Conservation (phyloP, 2,329 filamentous ascomycete genomes). For the Passalora sequoiae region DNA sequence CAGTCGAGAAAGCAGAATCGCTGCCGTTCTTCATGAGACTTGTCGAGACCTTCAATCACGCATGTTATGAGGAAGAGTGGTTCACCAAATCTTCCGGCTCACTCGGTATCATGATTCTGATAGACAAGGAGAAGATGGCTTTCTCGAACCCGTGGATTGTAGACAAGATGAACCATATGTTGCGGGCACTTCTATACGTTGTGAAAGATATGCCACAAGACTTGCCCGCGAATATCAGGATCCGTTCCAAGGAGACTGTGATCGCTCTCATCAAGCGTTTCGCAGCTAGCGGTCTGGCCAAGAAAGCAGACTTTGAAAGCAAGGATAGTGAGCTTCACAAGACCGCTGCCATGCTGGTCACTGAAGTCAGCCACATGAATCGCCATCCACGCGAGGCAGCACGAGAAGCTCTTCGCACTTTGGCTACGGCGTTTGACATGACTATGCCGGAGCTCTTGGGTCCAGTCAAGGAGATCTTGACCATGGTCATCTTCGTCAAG, state of each 20-base stretch:
- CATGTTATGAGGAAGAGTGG: slow-evolving; percentile 97
- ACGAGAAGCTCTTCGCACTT: slow-evolving; percentile 70
- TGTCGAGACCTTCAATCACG: slow-evolving; percentile 80
- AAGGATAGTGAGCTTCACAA: slow-evolving; percentile 63
- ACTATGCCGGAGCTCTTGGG: slow-evolving; percentile 84
- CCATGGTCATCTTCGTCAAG: slow-evolving; percentile 93
- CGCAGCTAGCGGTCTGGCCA: slow-evolving; percentile 66
- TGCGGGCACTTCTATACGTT: slow-evolving; percentile 88
- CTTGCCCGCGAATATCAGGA: slow-evolving; percentile 80
- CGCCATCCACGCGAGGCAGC: slow-evolving; percentile 86
- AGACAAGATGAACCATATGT: slow-evolving; percentile 78
- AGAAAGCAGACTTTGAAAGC: slow-evolving; percentile 71
- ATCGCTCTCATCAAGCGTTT: slow-evolving; percentile 66
- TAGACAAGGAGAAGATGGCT: slow-evolving; percentile 77
- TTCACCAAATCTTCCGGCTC: slow-evolving; percentile 94
- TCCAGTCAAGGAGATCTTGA: slow-evolving; percentile 81
- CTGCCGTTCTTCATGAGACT: slow-evolving; percentile 82
- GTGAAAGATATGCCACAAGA: slow-evolving; percentile 98
- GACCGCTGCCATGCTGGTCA: slow-evolving; percentile 79
- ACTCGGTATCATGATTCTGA: slow-evolving; percentile 80
- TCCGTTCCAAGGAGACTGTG: slow-evolving; percentile 76
- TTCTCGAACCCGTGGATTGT: slow-evolving; percentile 79
- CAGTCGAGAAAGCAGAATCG: slow-evolving; percentile 62
- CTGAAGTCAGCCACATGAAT: slow-evolving; percentile 92
- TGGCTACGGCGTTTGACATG: slow-evolving; percentile 70